A percentile compares a stretch with the other conserved stretches of the same genome.
Conservation (phyloP, 176 grass and related monocot genomes). For the Thinopyrum elongatum region DNA sequence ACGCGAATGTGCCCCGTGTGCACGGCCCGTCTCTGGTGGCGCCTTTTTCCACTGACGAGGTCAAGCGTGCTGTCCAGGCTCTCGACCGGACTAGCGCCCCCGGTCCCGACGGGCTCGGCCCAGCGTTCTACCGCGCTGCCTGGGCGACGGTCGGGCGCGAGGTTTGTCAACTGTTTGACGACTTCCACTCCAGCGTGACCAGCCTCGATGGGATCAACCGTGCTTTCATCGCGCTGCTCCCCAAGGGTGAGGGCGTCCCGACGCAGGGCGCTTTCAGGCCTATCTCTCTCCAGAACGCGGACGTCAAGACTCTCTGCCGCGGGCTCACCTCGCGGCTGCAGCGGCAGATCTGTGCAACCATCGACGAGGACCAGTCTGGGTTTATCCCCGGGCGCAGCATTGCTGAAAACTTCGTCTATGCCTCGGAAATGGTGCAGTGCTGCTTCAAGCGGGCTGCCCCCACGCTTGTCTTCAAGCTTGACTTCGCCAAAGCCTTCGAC, state of each 20-base stretch:
- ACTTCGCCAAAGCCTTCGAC: too few species aligned
- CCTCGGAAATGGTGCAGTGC: too few species aligned
- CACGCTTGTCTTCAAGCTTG: too few species aligned
- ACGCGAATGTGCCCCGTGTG: accelerated
- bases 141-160: neutral
- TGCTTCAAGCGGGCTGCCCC: too few species aligned
- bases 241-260: neutral
- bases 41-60: neutral
- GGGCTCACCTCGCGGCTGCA: neutral
- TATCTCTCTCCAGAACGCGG: neutral
- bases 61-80: neutral
- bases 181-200: neutral
- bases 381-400: neutral
- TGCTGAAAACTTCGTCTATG: too few species aligned
- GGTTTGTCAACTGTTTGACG: neutral
- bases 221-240: neutral
- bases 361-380: neutral
- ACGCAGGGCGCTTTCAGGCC: neutral
- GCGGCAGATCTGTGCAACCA: neutral
- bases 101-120: neutral
- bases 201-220: neutral
- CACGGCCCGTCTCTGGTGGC: neutral
- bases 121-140: neutral
- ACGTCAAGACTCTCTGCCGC: too few species aligned
- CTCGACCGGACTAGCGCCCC: neutral